Base-by-base conservation (phyloP, 768 basidiomycete genomes). In the Trametes sanguinea region DNA sequence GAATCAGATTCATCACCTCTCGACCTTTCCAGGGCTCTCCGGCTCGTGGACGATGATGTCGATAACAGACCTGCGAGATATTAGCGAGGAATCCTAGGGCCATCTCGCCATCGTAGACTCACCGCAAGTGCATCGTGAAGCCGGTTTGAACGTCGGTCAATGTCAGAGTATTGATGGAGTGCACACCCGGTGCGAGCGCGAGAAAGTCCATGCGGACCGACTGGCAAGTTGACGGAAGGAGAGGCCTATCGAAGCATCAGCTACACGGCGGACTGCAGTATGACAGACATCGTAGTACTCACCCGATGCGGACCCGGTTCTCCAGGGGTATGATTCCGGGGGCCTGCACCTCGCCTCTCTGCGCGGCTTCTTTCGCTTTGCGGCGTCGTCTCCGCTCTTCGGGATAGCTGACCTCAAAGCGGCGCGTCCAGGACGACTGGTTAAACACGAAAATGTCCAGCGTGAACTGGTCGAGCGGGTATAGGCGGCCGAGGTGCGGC, bases 391-490 rank as follows among this genome's bases (percentile, higher is more conserved):
- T 76, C 59, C 82, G 72, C 35, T 77, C 76, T 67, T 86, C 81
- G 2, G 88, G 87, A 72, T 83, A 88, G 33, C 82, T 86, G 40
- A 94, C 80, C 73, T 92, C 91, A 65, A 94, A 90, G 65, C 90
- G 73, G 61, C 92, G 80, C 53, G 85, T 86, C 85, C 89, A 86
- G 46, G 83, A 77, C 47, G 85, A 87, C 74, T 87, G 88, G 68
- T 94, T 95, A 68, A 88, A 94, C 57, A 94, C 90, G 67, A 95
- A 94, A 2, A 94, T 87, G 63, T 95, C 92, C 67, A 95, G 73
- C 53, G 86, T 87, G 71, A 95, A 95, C 52, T 81, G 77, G 67
- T 91, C 86, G 30, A 89, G 76, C 16, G 90, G 89, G 64, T 85
- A 88, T 69, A 94, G 85, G 75, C 78, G 57, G 1, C 84, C 63